Base-by-base conservation (phyloP, 1,284 basidiomycete species). In the Boletellus deceptivus region DNA sequence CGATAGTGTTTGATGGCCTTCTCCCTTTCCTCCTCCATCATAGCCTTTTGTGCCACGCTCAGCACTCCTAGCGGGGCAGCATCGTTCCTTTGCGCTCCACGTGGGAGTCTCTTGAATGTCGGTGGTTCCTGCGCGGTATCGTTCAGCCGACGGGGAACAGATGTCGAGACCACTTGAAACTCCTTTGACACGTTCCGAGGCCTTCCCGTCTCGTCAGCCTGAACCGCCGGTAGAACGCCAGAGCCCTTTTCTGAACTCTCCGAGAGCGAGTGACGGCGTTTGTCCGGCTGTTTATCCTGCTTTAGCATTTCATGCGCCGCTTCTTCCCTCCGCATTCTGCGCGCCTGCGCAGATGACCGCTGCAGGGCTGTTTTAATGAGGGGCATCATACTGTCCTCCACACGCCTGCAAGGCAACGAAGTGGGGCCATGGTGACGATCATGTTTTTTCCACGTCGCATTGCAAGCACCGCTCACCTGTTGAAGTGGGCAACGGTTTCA, bases 1-100 rank as follows among this genome's bases (percentile, higher is more conserved):
- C 89, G 69, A 63, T 91, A 91, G 49, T 77, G 71, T 60, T 67
- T 69, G 52, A 91, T 82, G 14, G 72, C 86, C 53, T 75, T 82
- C 59, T 84, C 83, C 51, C 89, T 74, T 69, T 90, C 88, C 53
- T 75, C 72, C 59, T 86, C 86, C 79, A 91, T 81, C 82, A 85
- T 81, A 10, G 74, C 74, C 65, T 80, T 84, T 70, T 89, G 86
- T 6, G 83, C 80, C 77, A 87, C 82, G n/a, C 83, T 86, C 24
- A 89, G 55, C 10, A 86, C 75, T 3, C 75, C 77, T 41, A 49
- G 45, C 13, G 55, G 33, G 75, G 62, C 63, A 56, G 24, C 69
- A 70, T 46, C 52, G 48, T 36, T 48, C 54, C 57, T 60, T 40
- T 62, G 55, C 61, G 65, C 73, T 22, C 72, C 71, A 33, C 75